A percentile compares a stretch with the other conserved stretches of the same genome.
Evolutionary conservation across 2,329 filamentous ascomycete species (phyloP).

Genomic region (Clathrospora elynae): DNA sequence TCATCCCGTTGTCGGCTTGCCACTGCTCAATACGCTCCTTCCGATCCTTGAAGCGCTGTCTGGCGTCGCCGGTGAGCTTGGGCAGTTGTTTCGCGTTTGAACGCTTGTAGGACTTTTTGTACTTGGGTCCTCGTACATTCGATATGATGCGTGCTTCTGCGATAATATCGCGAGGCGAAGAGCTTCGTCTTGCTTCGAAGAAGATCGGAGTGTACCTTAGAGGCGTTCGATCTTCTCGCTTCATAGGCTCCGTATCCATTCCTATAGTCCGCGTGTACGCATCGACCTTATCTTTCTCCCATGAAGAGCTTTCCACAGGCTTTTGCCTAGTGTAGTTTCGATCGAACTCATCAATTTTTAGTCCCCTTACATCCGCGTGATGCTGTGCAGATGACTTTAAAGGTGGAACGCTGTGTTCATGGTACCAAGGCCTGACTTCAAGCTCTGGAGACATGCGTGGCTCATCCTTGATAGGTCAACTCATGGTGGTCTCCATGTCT

Average conservation of each 20-base stretch:
- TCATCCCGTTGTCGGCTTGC: constrained; percentile 3
- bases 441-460: too few species aligned
- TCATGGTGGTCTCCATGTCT: too few species aligned
- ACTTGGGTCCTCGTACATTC: neutral
- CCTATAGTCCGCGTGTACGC: neutral
- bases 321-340: neutral
- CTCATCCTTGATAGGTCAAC: too few species aligned
- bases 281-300: neutral
- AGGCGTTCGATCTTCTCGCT: neutral
- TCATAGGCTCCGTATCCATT: neutral
- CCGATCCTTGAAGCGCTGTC: constrained; percentile 6
- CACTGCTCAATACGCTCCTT: constrained; percentile 3
- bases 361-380: too few species aligned
- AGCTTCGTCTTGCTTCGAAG: neutral
- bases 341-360: too few species aligned
- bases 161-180: constrained; percentile 1
- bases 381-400: too few species aligned
- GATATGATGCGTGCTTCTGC: neutral
- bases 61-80: constrained; percentile 1
- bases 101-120: neutral
- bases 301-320: too few species aligned
- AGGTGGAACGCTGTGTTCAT: too few species aligned
- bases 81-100: neutral
- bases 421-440: too few species aligned
- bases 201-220: neutral